phyloP scores from a whole-genome alignment of 2,329 filamentous ascomycete genomes.

The Fusarium nodosum region DNA sequence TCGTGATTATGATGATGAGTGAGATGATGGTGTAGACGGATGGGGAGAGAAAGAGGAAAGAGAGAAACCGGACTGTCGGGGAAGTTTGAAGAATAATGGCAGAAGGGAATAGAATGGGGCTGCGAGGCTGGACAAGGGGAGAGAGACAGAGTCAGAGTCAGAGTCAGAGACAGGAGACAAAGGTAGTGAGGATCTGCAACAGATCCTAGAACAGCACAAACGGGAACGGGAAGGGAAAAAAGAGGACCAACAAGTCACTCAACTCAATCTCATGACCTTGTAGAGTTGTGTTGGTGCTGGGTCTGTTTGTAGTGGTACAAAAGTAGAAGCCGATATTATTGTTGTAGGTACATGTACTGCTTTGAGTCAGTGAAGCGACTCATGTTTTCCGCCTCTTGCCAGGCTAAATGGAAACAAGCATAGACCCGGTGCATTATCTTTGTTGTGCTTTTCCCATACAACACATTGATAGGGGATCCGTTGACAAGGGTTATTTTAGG shows the following conservation, averaged over 20 bases:
- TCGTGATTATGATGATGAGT: neutral
- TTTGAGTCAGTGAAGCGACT: conserved; percentile 1
- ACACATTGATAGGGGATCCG: neutral
- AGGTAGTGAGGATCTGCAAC: conserved; percentile 1
- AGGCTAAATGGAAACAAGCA: conserved; percentile 3
- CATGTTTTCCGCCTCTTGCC: neutral
- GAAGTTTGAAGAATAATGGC: neutral
- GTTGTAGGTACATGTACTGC: no score
- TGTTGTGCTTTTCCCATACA: neutral
- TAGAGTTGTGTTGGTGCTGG: neutral
- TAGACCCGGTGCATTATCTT: neutral
- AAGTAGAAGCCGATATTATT: neutral
- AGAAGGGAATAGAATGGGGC: neutral
- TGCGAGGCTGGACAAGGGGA: neutral
- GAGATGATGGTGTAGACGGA: neutral
- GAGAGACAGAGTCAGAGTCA: neutral
- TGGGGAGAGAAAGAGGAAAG: no score
- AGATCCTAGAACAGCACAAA: neutral
- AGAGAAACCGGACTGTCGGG: neutral
- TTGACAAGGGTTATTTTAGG: neutral
- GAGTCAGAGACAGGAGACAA: neutral
- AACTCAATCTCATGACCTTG: neutral
- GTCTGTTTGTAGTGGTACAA: neutral
- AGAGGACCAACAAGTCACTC: conserved; percentile 17
- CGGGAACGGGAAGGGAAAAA: neutral